Percentiles rank a stretch among this genome's conserved stretches.
These are phyloP conservation scores for Penicillium pulvis DNA, from an alignment of 495 filamentous ascomycete genomes.

Conservation along the genomic window DNA sequence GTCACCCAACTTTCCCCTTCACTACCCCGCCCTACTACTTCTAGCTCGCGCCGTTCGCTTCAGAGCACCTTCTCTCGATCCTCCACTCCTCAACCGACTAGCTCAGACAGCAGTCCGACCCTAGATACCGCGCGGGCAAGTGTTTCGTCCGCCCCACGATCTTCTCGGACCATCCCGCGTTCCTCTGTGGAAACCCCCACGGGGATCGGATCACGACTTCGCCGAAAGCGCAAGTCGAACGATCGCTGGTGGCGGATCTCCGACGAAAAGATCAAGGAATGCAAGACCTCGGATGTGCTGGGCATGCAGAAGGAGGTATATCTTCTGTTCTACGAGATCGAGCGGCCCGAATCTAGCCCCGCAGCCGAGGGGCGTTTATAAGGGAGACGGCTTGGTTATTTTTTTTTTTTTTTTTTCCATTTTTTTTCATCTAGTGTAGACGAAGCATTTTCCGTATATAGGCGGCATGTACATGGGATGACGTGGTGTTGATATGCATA, in stretches of 20 bases:
- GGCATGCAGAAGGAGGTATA: conserved; percentile 96
- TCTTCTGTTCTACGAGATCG: conserved; percentile 91
- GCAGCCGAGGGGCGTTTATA: background rate
- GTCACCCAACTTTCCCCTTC: conserved; percentile 33
- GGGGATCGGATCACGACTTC: conserved; percentile 39
- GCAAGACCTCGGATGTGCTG: conserved; percentile 86
- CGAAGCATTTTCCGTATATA: background rate
- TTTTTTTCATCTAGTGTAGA: background rate
- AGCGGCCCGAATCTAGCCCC: conserved; percentile 36
- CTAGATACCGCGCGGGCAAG: conserved; percentile 32
- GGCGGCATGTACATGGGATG: background rate
- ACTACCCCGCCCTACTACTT: conserved; percentile 40
- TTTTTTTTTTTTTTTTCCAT: background rate
- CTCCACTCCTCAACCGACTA: conserved; percentile 28
- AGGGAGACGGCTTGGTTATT: background rate
- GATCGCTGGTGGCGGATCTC: conserved; percentile 97
- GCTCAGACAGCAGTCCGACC: conserved; percentile 31
- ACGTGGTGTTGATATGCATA: background rate
- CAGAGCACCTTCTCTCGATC: conserved; percentile 40
- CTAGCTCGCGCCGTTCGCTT: conserved; percentile 40
- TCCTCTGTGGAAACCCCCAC: conserved; percentile 22
- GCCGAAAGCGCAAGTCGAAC: conserved; percentile 61
- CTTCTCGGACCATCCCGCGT: conserved; percentile 30
- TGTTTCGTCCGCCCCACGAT: conserved; percentile 28
- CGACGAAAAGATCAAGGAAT: conserved; percentile 94